These are phyloP conservation scores for Salix suchowensis DNA, from an alignment of 345 rosid genomes.

Conservation along the genomic window DNA sequence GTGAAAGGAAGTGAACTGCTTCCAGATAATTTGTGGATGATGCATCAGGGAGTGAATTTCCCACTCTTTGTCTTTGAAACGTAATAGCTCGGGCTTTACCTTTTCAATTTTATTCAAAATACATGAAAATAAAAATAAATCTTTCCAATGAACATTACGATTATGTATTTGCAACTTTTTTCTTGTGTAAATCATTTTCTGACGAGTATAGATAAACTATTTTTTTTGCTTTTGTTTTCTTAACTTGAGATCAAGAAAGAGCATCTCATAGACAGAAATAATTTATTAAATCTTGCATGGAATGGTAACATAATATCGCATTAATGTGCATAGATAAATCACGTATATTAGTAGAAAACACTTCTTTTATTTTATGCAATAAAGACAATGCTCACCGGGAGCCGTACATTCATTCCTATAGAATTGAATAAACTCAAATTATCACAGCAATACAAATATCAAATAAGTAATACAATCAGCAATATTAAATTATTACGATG, in stretches of 20 bases:
- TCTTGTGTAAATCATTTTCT: too few relatives aligned
- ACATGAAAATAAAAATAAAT: too few relatives aligned
- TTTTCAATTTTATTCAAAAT: too few relatives aligned
- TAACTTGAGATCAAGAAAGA: too few relatives aligned
- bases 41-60: constrained; percentile 9
- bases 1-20: not conserved
- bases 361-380: not conserved
- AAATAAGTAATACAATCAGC: not conserved
- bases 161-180: too few relatives aligned
- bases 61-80: constrained; percentile 12
- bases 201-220: too few relatives aligned
- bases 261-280: too few relatives aligned
- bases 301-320: too few relatives aligned
- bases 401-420: not conserved
- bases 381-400: not conserved
- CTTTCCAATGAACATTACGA: too few relatives aligned
- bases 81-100: not conserved
- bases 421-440: not conserved
- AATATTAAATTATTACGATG: not conserved
- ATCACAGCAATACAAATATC: not conserved
- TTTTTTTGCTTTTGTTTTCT: too few relatives aligned
- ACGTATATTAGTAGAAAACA: not conserved
- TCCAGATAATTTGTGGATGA: not conserved
- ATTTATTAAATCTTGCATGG: too few relatives aligned
- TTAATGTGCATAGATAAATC: too few relatives aligned